Percentiles rank a stretch among this genome's conserved stretches.
phyloP scores from a whole-genome alignment of 345 rosid species.

The Adansonia digitata region DNA sequence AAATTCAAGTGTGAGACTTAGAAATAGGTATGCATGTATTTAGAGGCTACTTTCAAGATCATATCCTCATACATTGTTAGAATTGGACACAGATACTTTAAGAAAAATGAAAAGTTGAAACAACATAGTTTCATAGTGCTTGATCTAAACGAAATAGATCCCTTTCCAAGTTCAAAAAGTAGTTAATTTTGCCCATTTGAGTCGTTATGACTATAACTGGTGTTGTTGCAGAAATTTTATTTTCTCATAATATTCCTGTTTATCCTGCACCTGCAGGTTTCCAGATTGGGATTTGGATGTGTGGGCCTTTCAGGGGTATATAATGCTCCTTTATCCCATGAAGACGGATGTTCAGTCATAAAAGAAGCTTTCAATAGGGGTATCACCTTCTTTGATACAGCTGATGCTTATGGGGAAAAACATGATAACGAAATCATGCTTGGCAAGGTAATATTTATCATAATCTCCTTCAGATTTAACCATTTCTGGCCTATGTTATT shows the following conservation, averaged over 20 bases:
- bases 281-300: conserved; percentile 41
- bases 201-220: too few species aligned
- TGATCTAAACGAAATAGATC: neutral
- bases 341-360: conserved; percentile 32
- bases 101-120: too few species aligned
- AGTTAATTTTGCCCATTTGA: too few species aligned
- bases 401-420: conserved; percentile 33
- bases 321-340: conserved; percentile 38
- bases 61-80: too few species aligned
- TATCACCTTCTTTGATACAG: conserved; percentile 41
- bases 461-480: too few species aligned
- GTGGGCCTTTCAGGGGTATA: conserved; percentile 34
- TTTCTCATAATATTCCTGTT: too few species aligned
- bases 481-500: too few species aligned
- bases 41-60: too few species aligned
- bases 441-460: conserved; percentile 30
- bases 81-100: too few species aligned
- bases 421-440: conserved; percentile 43
- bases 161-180: neutral
- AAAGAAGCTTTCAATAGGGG: conserved; percentile 31
- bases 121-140: neutral
- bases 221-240: too few species aligned
- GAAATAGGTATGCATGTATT: too few species aligned
- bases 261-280: neutral
- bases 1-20: too few species aligned